Base-by-base conservation (phyloP, 768 basidiomycete species). In the Hygrocybe coccinea region DNA sequence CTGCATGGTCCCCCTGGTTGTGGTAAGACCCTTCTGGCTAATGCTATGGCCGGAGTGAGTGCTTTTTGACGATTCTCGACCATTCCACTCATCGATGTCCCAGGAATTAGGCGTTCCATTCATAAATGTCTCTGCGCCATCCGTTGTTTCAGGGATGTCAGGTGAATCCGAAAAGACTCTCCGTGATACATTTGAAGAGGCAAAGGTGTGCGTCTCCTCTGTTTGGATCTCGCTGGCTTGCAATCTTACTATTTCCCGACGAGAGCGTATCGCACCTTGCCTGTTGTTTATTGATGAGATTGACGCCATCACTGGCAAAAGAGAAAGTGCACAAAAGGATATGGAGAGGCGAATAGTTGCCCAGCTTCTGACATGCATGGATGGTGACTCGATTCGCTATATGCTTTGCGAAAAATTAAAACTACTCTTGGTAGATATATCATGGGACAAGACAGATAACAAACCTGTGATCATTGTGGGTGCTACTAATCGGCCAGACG, bases 271-370 rank as follows among this genome's bases (percentile, higher is more conserved):
- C 6, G 94, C 97, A 0, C 97, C 95, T 0, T 97, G 94, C 64
- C 75, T 99, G 1, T 71, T 99, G 8, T 98, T 98, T 73, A 91
- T 99, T 43, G 95, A 99, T 67, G 97, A 98, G 67, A 97, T 98
- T 17, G 95, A 98, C 64, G 92, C 95, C 6, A 95, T 99, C 59
- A 97, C 95, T 0, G 94, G 94, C 0, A 99, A 98, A 73, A 77
- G 97, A 57, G 97, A 99, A 71, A 97, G 90, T 62, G 95, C 97
- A 0, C 97, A 99, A 65, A 78, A 95, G 55, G 97, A 98, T 72
- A 98, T 97, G 97, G 97, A 98, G 65, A 74, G 95, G 44, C 81
- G 97, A 11, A 98, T 99, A 50, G 95, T 99, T 9, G 95, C 95
- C 0, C 97, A 99, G 68, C 90, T 99, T 60, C 71, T 98, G 54